These are phyloP conservation scores for Xylona heveae DNA, from an alignment of 495 filamentous ascomycete species.

Conservation along the genomic window DNA sequence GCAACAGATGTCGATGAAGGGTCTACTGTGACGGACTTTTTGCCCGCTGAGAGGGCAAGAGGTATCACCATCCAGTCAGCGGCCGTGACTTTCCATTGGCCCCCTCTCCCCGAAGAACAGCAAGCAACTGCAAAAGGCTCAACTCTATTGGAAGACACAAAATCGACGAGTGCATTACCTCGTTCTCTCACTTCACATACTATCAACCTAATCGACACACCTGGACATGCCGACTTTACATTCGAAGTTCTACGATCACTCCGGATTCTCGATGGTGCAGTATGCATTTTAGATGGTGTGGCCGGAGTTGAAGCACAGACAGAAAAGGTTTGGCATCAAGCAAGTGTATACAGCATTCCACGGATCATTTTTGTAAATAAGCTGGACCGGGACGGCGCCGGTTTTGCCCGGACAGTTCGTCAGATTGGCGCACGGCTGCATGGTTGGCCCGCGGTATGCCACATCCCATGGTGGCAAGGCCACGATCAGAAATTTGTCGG, in stretches of 20 bases:
- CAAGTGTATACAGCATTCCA: conserved; percentile 66
- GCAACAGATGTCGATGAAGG: conserved; percentile 94
- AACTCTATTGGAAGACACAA: too few relatives aligned
- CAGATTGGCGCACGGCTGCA: conserved; percentile 62
- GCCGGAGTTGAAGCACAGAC: conserved; percentile 97
- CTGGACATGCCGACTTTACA: conserved; percentile 94
- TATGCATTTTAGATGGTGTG: conserved; percentile 91
- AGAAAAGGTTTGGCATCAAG: conserved; percentile 90
- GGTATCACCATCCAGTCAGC: conserved; percentile 98
- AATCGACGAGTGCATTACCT: too few relatives aligned
- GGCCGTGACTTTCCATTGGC: conserved; percentile 90
- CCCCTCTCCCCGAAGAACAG: conserved; percentile 23
- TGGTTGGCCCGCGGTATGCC: conserved; percentile 77
- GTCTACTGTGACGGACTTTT: conserved; percentile 92
- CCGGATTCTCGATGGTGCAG: conserved; percentile 81
- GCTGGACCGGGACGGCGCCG: conserved; percentile 82
- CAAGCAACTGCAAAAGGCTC: conserved; percentile 8
- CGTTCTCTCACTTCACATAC: conserved; percentile 30
- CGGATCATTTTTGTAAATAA: conserved; percentile 87
- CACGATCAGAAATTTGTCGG: conserved; percentile 56
- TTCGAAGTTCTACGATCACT: conserved; percentile 91
- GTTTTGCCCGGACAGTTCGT: conserved; percentile 67
- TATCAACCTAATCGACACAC: conserved; percentile 93
- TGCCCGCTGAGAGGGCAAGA: conserved; percentile 78
- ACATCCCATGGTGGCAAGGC: conserved; percentile 78